Conservation (phyloP, 208 protist species). For the Acanthamoeba divionensis region DNA sequence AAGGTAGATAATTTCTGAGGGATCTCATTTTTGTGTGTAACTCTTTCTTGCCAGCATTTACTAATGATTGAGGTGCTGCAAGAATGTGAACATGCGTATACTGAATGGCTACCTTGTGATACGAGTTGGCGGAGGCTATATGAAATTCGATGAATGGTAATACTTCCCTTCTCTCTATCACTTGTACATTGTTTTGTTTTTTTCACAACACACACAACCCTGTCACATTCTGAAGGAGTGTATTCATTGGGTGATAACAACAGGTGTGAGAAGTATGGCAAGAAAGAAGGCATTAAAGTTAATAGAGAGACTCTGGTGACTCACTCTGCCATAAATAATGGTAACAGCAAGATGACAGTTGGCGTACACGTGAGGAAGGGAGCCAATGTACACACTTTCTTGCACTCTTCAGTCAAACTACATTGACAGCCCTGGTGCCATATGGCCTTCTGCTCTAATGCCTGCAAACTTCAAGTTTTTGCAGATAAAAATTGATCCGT, state of each 20-base stretch:
- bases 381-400: slow-evolving; percentile 19
- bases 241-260: too few relatives aligned
- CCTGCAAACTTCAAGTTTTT: too few relatives aligned
- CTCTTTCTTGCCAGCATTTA: background rate
- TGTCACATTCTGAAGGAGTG: too few relatives aligned
- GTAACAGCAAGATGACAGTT: background rate
- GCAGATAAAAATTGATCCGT: too few relatives aligned
- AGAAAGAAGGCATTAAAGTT: slow-evolving; percentile 27
- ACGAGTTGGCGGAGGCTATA: slow-evolving; percentile 19
- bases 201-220: too few relatives aligned
- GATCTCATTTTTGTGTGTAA: background rate
- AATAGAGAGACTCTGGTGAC: background rate
- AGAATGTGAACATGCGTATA: slow-evolving; percentile 48
- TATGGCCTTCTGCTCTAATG: too few relatives aligned
- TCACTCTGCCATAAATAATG: background rate
- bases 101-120: slow-evolving; percentile 46
- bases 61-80: background rate
- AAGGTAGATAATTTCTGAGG: background rate
- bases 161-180: too few relatives aligned
- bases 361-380: background rate
- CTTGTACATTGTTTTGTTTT: too few relatives aligned
- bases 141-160: slow-evolving; percentile 48
- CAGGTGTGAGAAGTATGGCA: slow-evolving; percentile 42
- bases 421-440: too few relatives aligned
- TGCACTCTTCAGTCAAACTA: too few relatives aligned